Percentiles rank a stretch among this genome's conserved stretches.
Evolutionary conservation across 306 rosid species (phyloP).

Genomic region (Hippophae rhamnoides): DNA sequence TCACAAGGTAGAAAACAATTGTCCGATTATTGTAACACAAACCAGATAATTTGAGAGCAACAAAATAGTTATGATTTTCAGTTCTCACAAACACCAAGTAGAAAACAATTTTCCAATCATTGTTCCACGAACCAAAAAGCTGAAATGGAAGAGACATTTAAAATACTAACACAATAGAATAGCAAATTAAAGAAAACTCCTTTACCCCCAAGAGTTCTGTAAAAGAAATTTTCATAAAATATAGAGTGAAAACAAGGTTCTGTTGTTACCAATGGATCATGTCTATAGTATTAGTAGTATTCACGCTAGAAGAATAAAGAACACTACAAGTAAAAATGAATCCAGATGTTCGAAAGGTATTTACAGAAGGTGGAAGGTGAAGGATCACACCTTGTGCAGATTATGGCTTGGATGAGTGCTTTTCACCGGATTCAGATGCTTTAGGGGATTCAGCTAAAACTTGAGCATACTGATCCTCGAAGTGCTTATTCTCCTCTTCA

Average conservation of each 20-base stretch:
- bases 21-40: too few species aligned
- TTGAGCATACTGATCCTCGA: slow-evolving; percentile 48
- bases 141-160: not conserved
- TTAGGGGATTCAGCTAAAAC: slow-evolving; percentile 58
- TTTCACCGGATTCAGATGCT: slow-evolving; percentile 46
- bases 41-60: too few species aligned
- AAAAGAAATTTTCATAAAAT: slow-evolving; percentile 18
- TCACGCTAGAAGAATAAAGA: slow-evolving; percentile 21
- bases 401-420: slow-evolving; percentile 49
- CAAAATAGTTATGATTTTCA: too few species aligned
- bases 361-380: slow-evolving; percentile 35
- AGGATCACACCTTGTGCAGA: slow-evolving; percentile 87
- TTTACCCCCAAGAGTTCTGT: slow-evolving; percentile 17
- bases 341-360: slow-evolving; percentile 31
- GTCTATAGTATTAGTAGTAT: slow-evolving; percentile 29
- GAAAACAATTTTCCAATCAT: too few species aligned
- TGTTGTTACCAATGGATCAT: slow-evolving; percentile 18
- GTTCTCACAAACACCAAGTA: too few species aligned
- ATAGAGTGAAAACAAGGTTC: slow-evolving; percentile 20
- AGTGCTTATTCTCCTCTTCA: slow-evolving; percentile 53
- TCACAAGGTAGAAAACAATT: too few species aligned
- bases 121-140: too few species aligned
- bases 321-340: slow-evolving; percentile 17
- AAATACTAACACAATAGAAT: slow-evolving; percentile 14
- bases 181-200: not conserved